A percentile compares a stretch with the other conserved stretches of the same genome.
These are phyloP conservation scores for Geosmithia morbida DNA, from an alignment of 2,329 filamentous ascomycete genomes.

Conservation along the genomic window DNA sequence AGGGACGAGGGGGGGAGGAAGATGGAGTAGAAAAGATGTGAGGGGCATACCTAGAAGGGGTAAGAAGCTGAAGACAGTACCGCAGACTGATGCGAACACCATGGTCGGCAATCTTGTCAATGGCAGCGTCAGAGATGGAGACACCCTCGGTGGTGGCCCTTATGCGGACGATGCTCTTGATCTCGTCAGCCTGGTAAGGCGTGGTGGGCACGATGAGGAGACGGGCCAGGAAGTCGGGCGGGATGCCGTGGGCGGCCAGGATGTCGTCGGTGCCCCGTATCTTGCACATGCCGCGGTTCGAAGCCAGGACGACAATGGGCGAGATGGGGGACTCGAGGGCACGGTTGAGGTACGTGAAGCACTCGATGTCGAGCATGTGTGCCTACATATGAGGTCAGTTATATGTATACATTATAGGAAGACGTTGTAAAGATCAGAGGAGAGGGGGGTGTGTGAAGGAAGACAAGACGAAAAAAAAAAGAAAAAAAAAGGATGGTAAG, in stretches of 20 bases:
- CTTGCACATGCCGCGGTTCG: conserved; percentile 86
- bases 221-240: conserved; percentile 81
- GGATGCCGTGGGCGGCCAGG: conserved; percentile 82
- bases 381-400: conserved; percentile 43
- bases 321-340: conserved; percentile 92
- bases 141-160: conserved; percentile 73
- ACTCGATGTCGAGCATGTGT: conserved; percentile 98
- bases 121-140: conserved; percentile 63
- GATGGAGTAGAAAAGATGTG: conserved; percentile 15
- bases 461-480: background rate
- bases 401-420: too few species aligned
- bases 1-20: conserved; percentile 5
- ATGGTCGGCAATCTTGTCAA: conserved; percentile 76
- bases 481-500: background rate
- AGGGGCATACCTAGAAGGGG: conserved; percentile 53
- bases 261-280: conserved; percentile 78
- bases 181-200: conserved; percentile 76
- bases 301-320: conserved; percentile 93
- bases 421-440: too few species aligned
- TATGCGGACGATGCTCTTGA: conserved; percentile 80
- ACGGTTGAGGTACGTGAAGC: conserved; percentile 97
- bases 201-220: conserved; percentile 94
- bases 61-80: conserved; percentile 85
- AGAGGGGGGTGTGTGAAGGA: too few species aligned
- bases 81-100: conserved; percentile 81